Evolutionary conservation across 176 grass and related monocot species (phyloP), one percentile per base, ranked within the genome.

Genomic region (Thalia dealbata): DNA sequence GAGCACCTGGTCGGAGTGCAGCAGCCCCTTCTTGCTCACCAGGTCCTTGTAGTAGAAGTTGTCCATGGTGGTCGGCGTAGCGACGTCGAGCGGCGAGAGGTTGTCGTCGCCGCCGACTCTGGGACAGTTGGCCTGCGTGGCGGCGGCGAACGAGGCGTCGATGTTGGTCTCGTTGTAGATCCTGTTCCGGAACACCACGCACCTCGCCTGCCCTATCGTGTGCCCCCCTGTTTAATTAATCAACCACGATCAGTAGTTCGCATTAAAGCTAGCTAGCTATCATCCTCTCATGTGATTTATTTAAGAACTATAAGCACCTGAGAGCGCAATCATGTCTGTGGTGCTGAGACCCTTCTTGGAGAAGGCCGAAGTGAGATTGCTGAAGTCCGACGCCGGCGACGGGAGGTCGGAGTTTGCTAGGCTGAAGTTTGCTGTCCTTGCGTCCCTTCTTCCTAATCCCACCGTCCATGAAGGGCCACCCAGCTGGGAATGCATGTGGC

Each of bases 1-100:
- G 42, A 87, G 79, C 64, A 82, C 71, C 27, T 91, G 81, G n/a
- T 91, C 81, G 11, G 88, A 91, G 58, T 91, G 84, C 42, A 91
- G 55, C 48, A 87, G 10, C 26, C 84, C 88, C 58, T 70, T 84
- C 9, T 73, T 72, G 65, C 54, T 87, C 22, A 87, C 28, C 12
- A 84, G 79, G 67, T 84, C 78, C 6, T 70, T 76, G 76, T 72
- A 91, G 82, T 87, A 91, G 14, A 29, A 81, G 26, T 81, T 82
- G 61, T 84, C 84, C 28, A 87, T 74, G 46, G 3, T 14, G 60
- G 29, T 52, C 23, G 88, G 78, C n/a, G 75, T 91, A 25, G 63
- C 50, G 1, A 66, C 18, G 21, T 91, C 81, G 22, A 91, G 78
- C 38, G 79, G 88, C 7, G 81, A 91, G 22, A 87, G 71, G 41